Evolutionary conservation across 306 rosid genomes (phyloP), one percentile per base, ranked within the genome.

Genomic region (Trifolium pratense): DNA sequence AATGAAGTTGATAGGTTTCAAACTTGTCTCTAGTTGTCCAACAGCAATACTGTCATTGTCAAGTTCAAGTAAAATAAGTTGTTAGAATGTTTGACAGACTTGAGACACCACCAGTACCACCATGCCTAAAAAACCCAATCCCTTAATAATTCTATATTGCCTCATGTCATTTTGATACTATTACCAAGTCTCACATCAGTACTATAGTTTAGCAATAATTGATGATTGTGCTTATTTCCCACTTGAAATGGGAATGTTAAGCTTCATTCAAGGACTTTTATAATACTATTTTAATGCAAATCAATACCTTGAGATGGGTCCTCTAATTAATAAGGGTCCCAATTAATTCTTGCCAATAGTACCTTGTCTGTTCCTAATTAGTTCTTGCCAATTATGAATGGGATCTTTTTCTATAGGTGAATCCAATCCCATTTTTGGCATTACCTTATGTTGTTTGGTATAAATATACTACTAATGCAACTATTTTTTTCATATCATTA

Each of bases 361-460:
- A 77, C 81, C 60, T 79, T 55, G 70, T 86, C 77, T 37, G 21
- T 43, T 45, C 31, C 62, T 51, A 76, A 59, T 83, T 63, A 76
- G 52, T 85, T 63, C 64, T 80, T 83, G 64, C 74, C 53, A 70
- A 66, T 68, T 7, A 56, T 64, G 60, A 77, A 78, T 31, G 71
- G 66, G 9, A 75, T 75, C 78, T 74, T 75, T 70, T 49, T 59
- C 75, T 10, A 71, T 20, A 4, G 15, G 51, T 78, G 48, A 48
- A 37, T 68, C 56, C 78, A 73, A 84, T 78, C 59, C 83, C 77
- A 36, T 75, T 74, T 74, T 70, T 74, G 82, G 46, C 78, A 78
- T 78, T 70, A 20, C 59, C 40, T 71, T 36, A 45, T 11, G 5
- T 29, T 49, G 74, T 80, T 62, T 13, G 36, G 55, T 86, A 89